Base-by-base conservation (phyloP, 2,329 filamentous ascomycete genomes). In the Cladophialophora psammophila region DNA sequence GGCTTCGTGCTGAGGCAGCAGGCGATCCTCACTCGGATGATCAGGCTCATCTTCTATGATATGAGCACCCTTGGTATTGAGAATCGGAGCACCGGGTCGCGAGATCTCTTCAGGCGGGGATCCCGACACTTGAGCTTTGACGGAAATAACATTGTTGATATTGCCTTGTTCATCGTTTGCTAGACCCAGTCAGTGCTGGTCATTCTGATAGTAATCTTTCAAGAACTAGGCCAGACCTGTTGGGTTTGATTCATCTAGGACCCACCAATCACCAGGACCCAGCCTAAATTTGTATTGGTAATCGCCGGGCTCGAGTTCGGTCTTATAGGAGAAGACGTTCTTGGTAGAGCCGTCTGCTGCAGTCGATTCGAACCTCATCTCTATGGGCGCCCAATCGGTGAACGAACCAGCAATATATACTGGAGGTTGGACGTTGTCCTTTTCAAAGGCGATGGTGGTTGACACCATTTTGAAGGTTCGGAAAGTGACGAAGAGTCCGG, bases 281-380 rank as follows among this genome's bases (percentile, higher is more conserved):
- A 91, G 80, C 35, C 89, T 85, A 72, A 93, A 90, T 78, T 92
- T 93, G 83, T 93, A 94, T 73, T 91, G 88, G 71, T 92, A 87
- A 65, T 87, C 84, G 26, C 85, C 85, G 26, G 85, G 80, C 18
- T 86, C 80, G 7, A 86, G 81, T 40, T 83, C 76, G 53, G 92
- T 81, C 0, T 82, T 78, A 65, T 87, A 87, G 52, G 78, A 81
- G 75, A 91, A 93, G 12, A 84, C 75, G 65, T 87, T 79, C 62
- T 88, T 75, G 10, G 36, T 18, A 15, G 38, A 81, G n/a, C 84
- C 85, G 40, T 84, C 79, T 7, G 84, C 81, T 9, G 84, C 82
- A 35, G 80, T 79, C 3, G 80, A 80, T 5, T 75, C 72, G 65
- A 78, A 82, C 9, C 85, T 77, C 90, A 93, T 91, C 78, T 92